Evolutionary conservation across 345 rosid genomes (phyloP), one percentile per base, ranked within the genome.

Genomic region (Salix dunnii): DNA sequence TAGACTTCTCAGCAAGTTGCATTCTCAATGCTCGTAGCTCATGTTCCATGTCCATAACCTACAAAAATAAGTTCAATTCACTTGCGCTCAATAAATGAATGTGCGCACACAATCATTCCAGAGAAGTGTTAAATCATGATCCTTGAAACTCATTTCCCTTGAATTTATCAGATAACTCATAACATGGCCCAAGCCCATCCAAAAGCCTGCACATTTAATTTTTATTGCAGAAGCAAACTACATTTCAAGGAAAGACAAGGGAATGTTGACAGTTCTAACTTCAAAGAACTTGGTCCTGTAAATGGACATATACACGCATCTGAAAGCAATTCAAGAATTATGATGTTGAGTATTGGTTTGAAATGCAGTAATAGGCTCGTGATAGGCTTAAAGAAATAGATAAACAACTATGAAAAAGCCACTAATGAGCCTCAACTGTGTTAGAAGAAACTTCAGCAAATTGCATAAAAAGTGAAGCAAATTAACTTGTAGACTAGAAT

Each of bases 21-120:
- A 75, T 83, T 84, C 98, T 86, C 58, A 93, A 79, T 74, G 98
- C 98, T 68, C 75, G 86, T 74, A 93, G 89, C 84, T 93, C 98
- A 84, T 89, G 88, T 72, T 91, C 95, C 98, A 93, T 91, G 88
- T 91, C 98, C 98, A 90, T 91, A 53, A 91, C 98, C 98, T 93
- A 80, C 76, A 82, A 81, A 68, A 48, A 42, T 13, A 74, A 28
- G 38, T 76, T 31, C 53, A 73, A 67, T 36, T 67, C 68, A 70
- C 38, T 69, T 51, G 68, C 33, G 53, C 73, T 70, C 20, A 51
- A 49, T 11, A 68, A 61, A 74, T 73, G 53, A 23, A 12, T 58
- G 43, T 68, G 23, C 11, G 17, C 25, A 18, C 16, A 48, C 53
- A 77, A 36, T 61, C 7, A 60, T 72, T 17, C 11, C 27, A 36